Evolutionary conservation across 345 rosid species (phyloP), one percentile per base, ranked within the genome.

Genomic region (Populus ilicifolia): DNA sequence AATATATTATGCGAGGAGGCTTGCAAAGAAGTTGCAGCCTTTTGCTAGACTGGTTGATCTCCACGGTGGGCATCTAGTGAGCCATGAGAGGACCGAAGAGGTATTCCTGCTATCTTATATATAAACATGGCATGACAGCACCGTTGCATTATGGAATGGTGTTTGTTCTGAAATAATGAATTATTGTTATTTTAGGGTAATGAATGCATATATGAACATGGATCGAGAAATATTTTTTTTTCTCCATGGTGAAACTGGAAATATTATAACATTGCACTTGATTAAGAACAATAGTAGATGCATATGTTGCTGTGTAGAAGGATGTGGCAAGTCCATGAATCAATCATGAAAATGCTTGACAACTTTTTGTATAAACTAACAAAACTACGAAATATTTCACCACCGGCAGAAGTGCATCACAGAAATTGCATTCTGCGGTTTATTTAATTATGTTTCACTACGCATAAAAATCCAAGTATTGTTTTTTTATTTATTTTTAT

Each of bases 11-110:
- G 98, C 97, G 69, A 92, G 84, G 85, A 91, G 88, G 78, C 91
- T 96, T 48, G 98, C 99, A 35, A 85, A 88, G 86, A 94, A 84
- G 85, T 86, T 96, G 73, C 84, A 89, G 69, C 99, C 99, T 2
- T 84, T 79, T 44, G 93, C 99, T 68, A 94, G 89, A 84, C 92
- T 96, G 98, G 84, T 94, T 70, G 98, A 96, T 80, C 95, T 96
- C 81, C 95, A 88, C 67, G 99, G 99, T 50, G 99, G 95, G 65
- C 99, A 96, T 90, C 89, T 96, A 74, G 93, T 96, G 82, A 92
- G 97, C 84, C 98, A 91, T 68, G 98, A 96, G 89, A 89, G 92
- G 80, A 86, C 88, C 33, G 85, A 84, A 84, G 98, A 96, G 99
- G 99, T 96, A 90, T 80, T 67, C 43, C 54, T 38, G 5, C 46